Conservation (phyloP, 305 asterid genomes). For the Fraxinus sp. region DNA sequence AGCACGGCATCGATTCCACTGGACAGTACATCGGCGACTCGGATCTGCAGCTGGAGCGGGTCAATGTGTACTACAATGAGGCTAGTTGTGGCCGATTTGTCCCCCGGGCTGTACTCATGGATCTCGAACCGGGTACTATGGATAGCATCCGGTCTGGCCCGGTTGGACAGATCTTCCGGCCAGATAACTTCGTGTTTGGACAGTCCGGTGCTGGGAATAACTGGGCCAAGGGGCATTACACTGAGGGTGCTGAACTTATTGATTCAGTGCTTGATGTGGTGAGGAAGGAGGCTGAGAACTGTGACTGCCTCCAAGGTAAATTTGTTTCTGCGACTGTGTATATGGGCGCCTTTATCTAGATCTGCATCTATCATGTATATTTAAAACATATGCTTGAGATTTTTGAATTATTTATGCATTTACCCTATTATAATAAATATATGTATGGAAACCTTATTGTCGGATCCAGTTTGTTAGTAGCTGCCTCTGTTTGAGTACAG, state of each 20-base stretch:
- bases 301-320: constrained; percentile 49
- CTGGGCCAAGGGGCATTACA: constrained; percentile 48
- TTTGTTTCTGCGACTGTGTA: not conserved
- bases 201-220: constrained; percentile 45
- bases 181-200: constrained; percentile 50
- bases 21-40: constrained; percentile 46
- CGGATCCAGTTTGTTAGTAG: not conserved
- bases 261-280: constrained; percentile 54
- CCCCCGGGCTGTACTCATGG: constrained; percentile 53
- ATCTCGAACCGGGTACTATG: constrained; percentile 55
- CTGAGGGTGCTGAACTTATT: constrained; percentile 52
- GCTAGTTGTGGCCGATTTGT: constrained; percentile 51
- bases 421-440: not conserved
- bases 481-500: not conserved
- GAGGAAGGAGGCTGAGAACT: constrained; percentile 50
- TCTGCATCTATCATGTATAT: not conserved
- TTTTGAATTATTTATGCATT: not conserved
- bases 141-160: constrained; percentile 53
- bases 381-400: not conserved
- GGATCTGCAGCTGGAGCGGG: constrained; percentile 50
- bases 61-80: constrained; percentile 51
- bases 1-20: constrained; percentile 48
- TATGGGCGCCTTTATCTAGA: not conserved
- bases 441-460: not conserved
- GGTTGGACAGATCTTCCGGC: constrained; percentile 46